Base-by-base conservation (phyloP, 2,329 filamentous ascomycete genomes). In the Calonectria fujianensis region DNA sequence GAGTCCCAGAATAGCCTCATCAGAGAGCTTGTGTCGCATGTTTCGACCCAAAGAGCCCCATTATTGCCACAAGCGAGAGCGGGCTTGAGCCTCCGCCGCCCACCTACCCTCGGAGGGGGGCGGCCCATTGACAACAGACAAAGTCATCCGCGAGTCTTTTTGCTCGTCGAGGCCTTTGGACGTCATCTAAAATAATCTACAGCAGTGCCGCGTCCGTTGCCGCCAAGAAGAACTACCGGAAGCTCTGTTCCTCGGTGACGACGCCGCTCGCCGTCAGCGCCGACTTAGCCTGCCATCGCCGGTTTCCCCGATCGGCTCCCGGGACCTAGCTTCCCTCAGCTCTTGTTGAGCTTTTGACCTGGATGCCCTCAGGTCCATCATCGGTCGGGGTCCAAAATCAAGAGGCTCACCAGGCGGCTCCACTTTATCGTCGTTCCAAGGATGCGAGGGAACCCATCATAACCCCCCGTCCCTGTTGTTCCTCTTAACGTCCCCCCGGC, bases 31-130 rank as follows among this genome's bases (percentile, higher is more conserved):
- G 51, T 69, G 31, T 57, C 51, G 41, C 29, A 37, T 50, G 64
- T 67, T 61, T 27, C 29, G 57, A 61, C 57, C 57, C 13, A 24
- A 39, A 37, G 57, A 39, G 32, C 35, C 57, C 48, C 64, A 48
- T 39, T 13, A 48, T 3, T 8, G 14, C 32, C 29, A 37, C 24
- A 29, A 37, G 57, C 51, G 29, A 64, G 39, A 24, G 68, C 70
- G 70, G 70, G 35, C 45, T 73, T 73, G 70, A 57, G 65, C 70
- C 70, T 64, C 70, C 70, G 70, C 35, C 13, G 32, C 51, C 51
- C 51, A 10, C 50, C 27, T 6, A 24, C 27, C 10, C 29, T 32
- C 41, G 20, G 41, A n/a, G 41, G 20, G 41, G 31, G 31, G 31
- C 24, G 31, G 8, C 41, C 20, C 41, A 48, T 48, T 20, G 41